These are phyloP conservation scores for Truncatella angustata DNA, from an alignment of 2,329 filamentous ascomycete species.

Conservation along the genomic window DNA sequence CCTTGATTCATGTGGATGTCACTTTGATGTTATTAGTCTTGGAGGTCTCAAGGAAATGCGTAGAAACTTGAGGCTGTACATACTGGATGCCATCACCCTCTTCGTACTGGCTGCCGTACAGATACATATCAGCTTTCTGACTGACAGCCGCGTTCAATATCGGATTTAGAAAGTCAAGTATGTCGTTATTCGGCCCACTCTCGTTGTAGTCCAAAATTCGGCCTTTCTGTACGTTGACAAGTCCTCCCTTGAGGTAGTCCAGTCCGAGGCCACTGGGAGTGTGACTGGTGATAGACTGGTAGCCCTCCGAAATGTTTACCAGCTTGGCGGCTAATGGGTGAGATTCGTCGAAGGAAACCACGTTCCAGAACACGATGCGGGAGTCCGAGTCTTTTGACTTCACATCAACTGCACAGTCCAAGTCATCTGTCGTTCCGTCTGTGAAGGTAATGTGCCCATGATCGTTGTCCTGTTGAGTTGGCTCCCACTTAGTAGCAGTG, in stretches of 20 bases:
- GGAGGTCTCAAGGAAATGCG: no score
- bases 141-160: slow-evolving; percentile 32
- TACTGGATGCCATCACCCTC: slow-evolving; percentile 29
- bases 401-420: slow-evolving; percentile 22
- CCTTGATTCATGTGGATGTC: slow-evolving; percentile 37
- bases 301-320: slow-evolving; percentile 12
- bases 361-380: slow-evolving; percentile 47
- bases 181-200: slow-evolving; percentile 22
- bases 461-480: slow-evolving; percentile 8
- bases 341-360: slow-evolving; percentile 38
- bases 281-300: slow-evolving; percentile 11
- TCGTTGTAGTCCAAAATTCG: slow-evolving; percentile 15
- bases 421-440: background rate
- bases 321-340: slow-evolving; percentile 17
- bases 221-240: slow-evolving; percentile 21
- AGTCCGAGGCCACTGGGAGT: slow-evolving; percentile 9
- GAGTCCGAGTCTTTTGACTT: slow-evolving; percentile 20
- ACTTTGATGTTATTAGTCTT: no score
- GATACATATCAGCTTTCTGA: slow-evolving; percentile 32
- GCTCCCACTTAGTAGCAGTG: slow-evolving; percentile 10
- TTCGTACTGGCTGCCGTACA: slow-evolving; percentile 34
- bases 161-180: slow-evolving; percentile 31
- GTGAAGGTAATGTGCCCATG: slow-evolving; percentile 9
- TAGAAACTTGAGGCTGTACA: no score
- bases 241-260: slow-evolving; percentile 17